A percentile compares a stretch with the other conserved stretches of the same genome.
Conservation (phyloP, 441 rosid genomes). For the Pelargonium cotyledonis region DNA sequence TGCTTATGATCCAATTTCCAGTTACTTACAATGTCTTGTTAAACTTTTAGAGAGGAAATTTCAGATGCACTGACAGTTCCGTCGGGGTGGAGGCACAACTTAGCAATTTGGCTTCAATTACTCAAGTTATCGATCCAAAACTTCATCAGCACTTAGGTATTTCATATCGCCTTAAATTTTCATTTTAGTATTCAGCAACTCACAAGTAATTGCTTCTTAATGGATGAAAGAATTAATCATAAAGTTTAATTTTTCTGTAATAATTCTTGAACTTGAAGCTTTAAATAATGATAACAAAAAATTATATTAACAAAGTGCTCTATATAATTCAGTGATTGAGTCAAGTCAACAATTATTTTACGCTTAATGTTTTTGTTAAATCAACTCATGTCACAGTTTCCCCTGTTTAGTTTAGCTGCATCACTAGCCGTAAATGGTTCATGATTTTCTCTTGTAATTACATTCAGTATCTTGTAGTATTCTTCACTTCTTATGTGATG, state of each 20-base stretch:
- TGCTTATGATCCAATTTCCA: constrained; percentile 9
- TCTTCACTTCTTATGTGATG: constrained; percentile 7
- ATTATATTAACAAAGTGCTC: too few relatives aligned
- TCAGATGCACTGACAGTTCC: constrained; percentile 78
- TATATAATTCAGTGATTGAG: too few relatives aligned
- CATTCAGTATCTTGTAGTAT: not conserved
- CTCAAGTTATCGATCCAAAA: constrained; percentile 87
- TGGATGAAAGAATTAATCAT: not conserved
- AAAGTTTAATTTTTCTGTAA: not conserved
- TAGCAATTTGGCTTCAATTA: constrained; percentile 65
- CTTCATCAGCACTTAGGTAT: constrained; percentile 94
- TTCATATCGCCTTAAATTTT: constrained; percentile 1
- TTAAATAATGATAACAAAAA: not conserved
- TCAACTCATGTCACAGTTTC: too few relatives aligned
- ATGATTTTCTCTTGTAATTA: too few relatives aligned
- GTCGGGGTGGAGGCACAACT: constrained; percentile 94
- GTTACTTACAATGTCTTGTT: constrained; percentile 27
- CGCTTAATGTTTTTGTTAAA: too few relatives aligned
- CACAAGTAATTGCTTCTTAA: not conserved
- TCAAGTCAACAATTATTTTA: too few relatives aligned
- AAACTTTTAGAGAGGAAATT: constrained; percentile 64
- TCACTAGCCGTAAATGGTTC: too few relatives aligned
- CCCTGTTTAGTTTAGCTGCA: too few relatives aligned
- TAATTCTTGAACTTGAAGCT: not conserved
- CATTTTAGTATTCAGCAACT: not conserved